These are phyloP conservation scores for Lyophyllum semitale DNA, from an alignment of 768 basidiomycete genomes.

Conservation along the genomic window DNA sequence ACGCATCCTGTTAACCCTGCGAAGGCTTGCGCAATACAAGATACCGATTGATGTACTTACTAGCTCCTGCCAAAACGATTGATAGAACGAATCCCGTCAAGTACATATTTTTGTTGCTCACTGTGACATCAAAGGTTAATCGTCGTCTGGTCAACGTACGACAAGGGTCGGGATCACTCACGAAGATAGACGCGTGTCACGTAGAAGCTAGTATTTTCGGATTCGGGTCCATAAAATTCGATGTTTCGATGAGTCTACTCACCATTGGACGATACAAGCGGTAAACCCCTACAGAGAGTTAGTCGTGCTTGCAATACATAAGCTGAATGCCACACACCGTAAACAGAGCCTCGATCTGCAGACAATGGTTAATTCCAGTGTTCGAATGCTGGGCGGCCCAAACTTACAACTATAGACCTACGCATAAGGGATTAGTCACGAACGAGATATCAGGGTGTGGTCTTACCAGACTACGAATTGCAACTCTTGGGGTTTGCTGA, in stretches of 20 bases:
- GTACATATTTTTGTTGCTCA: slow-evolving; percentile 41
- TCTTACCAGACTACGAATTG: slow-evolving; percentile 28
- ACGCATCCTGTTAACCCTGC: too few relatives aligned
- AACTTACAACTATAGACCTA: slow-evolving; percentile 42
- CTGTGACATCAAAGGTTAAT: slow-evolving; percentile 19
- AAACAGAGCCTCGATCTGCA: slow-evolving; percentile 47
- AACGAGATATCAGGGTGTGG: background rate
- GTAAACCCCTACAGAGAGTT: slow-evolving; percentile 43
- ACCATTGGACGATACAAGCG: slow-evolving; percentile 54
- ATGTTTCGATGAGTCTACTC: slow-evolving; percentile 10
- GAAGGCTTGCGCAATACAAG: too few relatives aligned
- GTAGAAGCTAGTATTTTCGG: slow-evolving; percentile 40
- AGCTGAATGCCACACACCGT: slow-evolving; percentile 32
- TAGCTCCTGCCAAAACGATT: slow-evolving; percentile 31
- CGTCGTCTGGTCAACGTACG: background rate
- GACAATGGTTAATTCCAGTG: background rate
- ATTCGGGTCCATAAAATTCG: background rate
- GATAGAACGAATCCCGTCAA: slow-evolving; percentile 32
- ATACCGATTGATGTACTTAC: too few relatives aligned
- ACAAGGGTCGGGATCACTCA: slow-evolving; percentile 21
- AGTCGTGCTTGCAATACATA: background rate
- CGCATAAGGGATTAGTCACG: background rate
- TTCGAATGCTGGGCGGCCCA: background rate
- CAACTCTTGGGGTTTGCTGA: slow-evolving; percentile 25
- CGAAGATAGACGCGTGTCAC: slow-evolving; percentile 48